phyloP scores from a whole-genome alignment of 2,329 filamentous ascomycete genomes.

The Fusarium fracticaudum region DNA sequence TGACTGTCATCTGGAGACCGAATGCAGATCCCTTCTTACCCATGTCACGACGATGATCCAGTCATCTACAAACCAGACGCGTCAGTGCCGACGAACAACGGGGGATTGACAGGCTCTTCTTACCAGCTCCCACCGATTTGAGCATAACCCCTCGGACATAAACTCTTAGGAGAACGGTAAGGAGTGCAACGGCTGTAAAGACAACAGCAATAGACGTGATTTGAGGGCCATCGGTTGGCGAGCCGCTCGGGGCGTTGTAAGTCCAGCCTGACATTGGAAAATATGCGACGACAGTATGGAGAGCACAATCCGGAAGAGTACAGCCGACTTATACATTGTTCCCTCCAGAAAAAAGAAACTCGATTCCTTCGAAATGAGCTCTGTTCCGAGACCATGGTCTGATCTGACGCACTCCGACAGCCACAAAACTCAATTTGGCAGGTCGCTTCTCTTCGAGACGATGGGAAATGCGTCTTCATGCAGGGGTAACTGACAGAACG shows the following conservation, averaged over 20 bases:
- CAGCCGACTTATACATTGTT: not conserved
- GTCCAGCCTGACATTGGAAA: conserved; percentile 27
- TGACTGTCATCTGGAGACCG: not conserved
- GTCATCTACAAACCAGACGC: conserved; percentile 17
- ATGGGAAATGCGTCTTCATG: not conserved
- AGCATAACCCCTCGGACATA: conserved; percentile 26
- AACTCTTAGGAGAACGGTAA: conserved; percentile 4
- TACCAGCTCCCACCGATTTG: conserved; percentile 29
- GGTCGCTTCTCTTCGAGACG: not conserved
- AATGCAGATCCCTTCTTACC: conserved; percentile 4
- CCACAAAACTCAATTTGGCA: not conserved
- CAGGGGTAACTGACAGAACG: not conserved
- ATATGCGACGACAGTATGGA: not conserved
- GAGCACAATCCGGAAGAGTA: not conserved
- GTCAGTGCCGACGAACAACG: not conserved
- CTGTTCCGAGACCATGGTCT: not conserved
- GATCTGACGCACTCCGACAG: not conserved
- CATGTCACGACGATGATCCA: conserved; percentile 32
- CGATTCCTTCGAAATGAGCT: not conserved
- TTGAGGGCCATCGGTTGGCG: conserved; percentile 19
- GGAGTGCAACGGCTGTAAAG: conserved; percentile 11
- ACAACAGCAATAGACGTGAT: conserved; percentile 16
- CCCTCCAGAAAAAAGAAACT: not conserved
- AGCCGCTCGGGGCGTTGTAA: conserved; percentile 11
- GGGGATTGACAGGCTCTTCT: not conserved